Evolutionary conservation across 225 moss, liverwort and hornwort genomes (phyloP).

Genomic region (Polytrichum formosum): DNA sequence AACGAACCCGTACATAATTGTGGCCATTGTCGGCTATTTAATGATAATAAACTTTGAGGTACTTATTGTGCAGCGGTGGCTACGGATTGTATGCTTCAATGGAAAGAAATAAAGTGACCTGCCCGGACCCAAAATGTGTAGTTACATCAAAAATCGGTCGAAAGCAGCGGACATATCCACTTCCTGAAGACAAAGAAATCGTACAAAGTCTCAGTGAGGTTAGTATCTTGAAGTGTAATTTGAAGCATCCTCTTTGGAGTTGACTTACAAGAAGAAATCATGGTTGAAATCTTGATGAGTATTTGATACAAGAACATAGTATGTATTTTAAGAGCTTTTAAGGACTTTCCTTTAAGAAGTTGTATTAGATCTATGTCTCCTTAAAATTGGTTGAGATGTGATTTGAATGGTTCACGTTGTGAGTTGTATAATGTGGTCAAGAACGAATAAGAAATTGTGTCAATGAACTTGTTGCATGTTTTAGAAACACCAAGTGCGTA

Average conservation of each 20-base stretch:
- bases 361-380: background rate
- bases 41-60: too few species aligned
- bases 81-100: background rate
- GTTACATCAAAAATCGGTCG: background rate
- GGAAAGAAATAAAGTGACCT: constrained; percentile 1
- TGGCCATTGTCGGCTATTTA: background rate
- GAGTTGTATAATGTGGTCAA: background rate
- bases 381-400: background rate
- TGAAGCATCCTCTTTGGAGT: background rate
- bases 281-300: background rate
- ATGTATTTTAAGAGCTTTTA: too few species aligned
- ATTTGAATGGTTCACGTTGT: background rate
- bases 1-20: background rate
- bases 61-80: background rate
- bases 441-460: background rate
- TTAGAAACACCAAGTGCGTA: too few species aligned
- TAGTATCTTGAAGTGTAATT: too few species aligned
- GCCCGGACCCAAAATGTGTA: background rate
- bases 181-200: background rate
- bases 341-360: too few species aligned
- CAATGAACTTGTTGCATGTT: too few species aligned
- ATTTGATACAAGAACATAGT: background rate
- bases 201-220: too few species aligned
- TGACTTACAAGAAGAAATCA: background rate
- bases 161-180: background rate